Conservation (phyloP, 208 protist genomes). For the Leptomonas pyrrhocoris region DNA sequence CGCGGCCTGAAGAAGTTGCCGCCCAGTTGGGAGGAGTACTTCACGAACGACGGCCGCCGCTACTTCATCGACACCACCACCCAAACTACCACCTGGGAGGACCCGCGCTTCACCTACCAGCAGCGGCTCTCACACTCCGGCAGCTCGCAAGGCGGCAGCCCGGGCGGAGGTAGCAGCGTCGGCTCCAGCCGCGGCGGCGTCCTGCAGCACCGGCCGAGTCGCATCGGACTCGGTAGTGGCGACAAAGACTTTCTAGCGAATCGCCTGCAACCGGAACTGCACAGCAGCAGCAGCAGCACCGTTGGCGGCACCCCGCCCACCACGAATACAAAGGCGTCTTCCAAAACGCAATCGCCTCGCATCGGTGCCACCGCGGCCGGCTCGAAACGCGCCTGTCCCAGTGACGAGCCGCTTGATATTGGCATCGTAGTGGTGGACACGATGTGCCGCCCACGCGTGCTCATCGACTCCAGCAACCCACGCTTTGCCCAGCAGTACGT, state of each 20-base stretch:
- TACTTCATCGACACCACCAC: slow-evolving; percentile 76
- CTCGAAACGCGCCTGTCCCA: not conserved
- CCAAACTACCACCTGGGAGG: slow-evolving; percentile 65
- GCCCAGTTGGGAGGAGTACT: slow-evolving; percentile 75
- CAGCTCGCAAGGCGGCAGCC: slow-evolving; percentile 8
- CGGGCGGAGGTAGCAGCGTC: slow-evolving; percentile 2
- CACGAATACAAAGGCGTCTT: not conserved
- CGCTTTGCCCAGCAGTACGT: slow-evolving; percentile 40
- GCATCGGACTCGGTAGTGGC: slow-evolving; percentile 47
- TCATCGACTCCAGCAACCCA: slow-evolving; percentile 41
- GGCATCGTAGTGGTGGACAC: slow-evolving; percentile 69
- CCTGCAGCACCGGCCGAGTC: slow-evolving; percentile 31
- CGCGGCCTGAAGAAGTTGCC: slow-evolving; percentile 52
- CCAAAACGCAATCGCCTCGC: not conserved
- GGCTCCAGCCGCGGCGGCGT: slow-evolving; percentile 7
- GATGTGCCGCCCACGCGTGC: slow-evolving; percentile 49
- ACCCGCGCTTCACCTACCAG: slow-evolving; percentile 50
- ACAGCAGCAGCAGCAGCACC: slow-evolving; percentile 13
- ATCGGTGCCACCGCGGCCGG: not conserved
- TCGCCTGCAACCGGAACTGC: slow-evolving; percentile 39
- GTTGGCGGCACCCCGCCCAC: slow-evolving; percentile 4
- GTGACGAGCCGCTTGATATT: slow-evolving; percentile 34
- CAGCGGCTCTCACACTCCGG: slow-evolving; percentile 23
- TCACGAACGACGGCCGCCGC: slow-evolving; percentile 74
- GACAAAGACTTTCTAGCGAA: slow-evolving; percentile 53